Evolutionary conservation across 371 early-diverging fungal species (phyloP).

Genomic region (Mucor plumbeus): DNA sequence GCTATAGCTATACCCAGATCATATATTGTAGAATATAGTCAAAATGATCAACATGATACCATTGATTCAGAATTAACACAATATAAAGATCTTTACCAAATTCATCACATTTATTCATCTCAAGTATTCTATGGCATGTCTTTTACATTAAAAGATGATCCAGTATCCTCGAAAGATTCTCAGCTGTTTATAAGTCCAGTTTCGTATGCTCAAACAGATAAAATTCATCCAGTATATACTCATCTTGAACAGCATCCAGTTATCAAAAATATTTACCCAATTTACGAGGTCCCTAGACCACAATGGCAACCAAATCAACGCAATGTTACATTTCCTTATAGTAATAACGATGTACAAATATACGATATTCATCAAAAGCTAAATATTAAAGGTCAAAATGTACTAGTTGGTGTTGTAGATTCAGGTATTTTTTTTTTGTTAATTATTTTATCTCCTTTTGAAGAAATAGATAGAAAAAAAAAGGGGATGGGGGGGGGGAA

Average conservation of each 20-base stretch:
- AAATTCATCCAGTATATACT: conserved; percentile 32
- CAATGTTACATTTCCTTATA: conserved; percentile 14
- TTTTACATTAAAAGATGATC: conserved; percentile 20
- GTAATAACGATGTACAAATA: conserved; percentile 27
- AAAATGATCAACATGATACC: neutral
- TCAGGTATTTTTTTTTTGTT: conserved; percentile 49
- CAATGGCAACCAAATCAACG: conserved; percentile 19
- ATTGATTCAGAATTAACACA: neutral
- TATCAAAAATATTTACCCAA: conserved; percentile 37
- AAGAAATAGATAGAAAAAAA: too few species aligned
- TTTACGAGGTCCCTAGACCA: conserved; percentile 36
- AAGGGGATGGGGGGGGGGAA: neutral
- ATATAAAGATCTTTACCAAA: conserved; percentile 19
- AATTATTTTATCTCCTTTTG: neutral
- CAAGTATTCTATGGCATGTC: conserved; percentile 38
- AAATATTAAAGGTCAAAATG: conserved; percentile 58
- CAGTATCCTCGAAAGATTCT: neutral
- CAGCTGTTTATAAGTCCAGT: neutral
- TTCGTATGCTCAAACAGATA: conserved; percentile 6
- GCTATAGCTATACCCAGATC: conserved; percentile 36
- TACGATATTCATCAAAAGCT: conserved; percentile 42
- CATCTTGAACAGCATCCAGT: conserved; percentile 23
- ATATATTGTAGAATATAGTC: conserved; percentile 48
- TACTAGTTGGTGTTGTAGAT: conserved; percentile 75
- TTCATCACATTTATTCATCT: conserved; percentile 37